These are phyloP conservation scores for Citeromyces nyonsensis DNA, from an alignment of 805 yeast genomes.

Conservation along the genomic window DNA sequence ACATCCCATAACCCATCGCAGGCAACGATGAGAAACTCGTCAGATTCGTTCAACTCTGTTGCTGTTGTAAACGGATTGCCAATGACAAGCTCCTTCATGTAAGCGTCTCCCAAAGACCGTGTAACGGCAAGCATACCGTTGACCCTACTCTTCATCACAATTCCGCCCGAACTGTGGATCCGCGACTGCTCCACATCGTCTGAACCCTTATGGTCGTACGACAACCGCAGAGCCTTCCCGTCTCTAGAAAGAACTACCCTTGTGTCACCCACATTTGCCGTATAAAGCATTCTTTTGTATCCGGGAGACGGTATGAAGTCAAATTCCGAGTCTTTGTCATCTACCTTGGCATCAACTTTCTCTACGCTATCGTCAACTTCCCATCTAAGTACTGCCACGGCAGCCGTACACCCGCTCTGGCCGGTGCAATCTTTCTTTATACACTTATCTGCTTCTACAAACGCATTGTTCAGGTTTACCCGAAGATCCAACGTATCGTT, in stretches of 20 bases:
- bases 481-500: constrained; percentile 39
- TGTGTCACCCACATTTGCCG: constrained; percentile 93
- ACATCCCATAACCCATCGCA: constrained; percentile 99
- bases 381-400: constrained; percentile 84
- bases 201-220: constrained; percentile 89
- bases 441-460: constrained; percentile 59
- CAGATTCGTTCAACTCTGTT: constrained; percentile 51
- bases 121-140: constrained; percentile 94
- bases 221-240: constrained; percentile 63
- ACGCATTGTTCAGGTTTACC: constrained; percentile 51
- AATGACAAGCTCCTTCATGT: constrained; percentile 76
- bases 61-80: constrained; percentile 90
- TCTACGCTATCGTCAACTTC: constrained; percentile 25
- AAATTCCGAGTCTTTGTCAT: constrained; percentile 11
- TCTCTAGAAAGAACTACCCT: constrained; percentile 64
- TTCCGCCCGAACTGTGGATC: constrained; percentile 68
- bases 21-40: constrained; percentile 76
- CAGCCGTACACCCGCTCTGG: constrained; percentile 88
- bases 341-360: not conserved
- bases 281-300: constrained; percentile 67
- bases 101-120: constrained; percentile 85
- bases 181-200: constrained; percentile 67
- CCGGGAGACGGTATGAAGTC: constrained; percentile 29
- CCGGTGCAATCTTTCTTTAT: constrained; percentile 48
- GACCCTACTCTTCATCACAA: constrained; percentile 80